Evolutionary conservation across 2,329 filamentous ascomycete species (phyloP).

Genomic region (Dichotomopilus funicola): DNA sequence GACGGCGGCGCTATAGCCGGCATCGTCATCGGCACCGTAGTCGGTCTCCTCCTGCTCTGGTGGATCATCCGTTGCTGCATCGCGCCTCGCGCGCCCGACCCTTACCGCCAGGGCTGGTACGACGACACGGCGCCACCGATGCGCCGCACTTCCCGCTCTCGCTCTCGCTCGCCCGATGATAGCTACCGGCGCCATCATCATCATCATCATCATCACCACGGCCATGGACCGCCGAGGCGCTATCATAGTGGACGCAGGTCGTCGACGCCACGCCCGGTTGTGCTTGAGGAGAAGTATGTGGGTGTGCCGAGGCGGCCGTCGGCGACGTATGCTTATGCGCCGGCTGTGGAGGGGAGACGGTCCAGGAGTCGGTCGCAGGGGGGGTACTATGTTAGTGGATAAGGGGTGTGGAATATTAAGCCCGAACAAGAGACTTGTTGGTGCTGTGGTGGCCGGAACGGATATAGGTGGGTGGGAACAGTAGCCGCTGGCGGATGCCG

Average conservation of each 20-base stretch:
- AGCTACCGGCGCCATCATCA: slow-evolving; percentile 10
- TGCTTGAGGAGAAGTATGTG: slow-evolving; percentile 15
- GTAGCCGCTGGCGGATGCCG: too few relatives aligned
- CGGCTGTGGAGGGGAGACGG: slow-evolving; percentile 6
- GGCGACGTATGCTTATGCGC: slow-evolving; percentile 16
- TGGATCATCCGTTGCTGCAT: slow-evolving; percentile 17
- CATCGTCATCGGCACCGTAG: slow-evolving; percentile 23
- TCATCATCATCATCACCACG: background rate
- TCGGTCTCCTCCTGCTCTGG: slow-evolving; percentile 20
- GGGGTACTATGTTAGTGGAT: slow-evolving; percentile 13
- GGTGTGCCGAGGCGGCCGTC: slow-evolving; percentile 9
- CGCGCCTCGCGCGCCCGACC: slow-evolving; percentile 3
- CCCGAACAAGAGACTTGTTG: background rate
- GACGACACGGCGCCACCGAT: slow-evolving; percentile 13
- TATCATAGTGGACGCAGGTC: slow-evolving; percentile 11
- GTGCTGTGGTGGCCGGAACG: background rate
- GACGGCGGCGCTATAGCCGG: slow-evolving; percentile 20
- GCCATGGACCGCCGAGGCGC: background rate
- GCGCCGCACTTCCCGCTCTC: slow-evolving; percentile 2
- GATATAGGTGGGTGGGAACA: background rate
- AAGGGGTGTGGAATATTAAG: too few relatives aligned
- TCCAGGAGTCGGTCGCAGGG: slow-evolving; percentile 14
- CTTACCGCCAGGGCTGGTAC: slow-evolving; percentile 20
- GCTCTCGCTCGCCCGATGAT: slow-evolving; percentile 7
- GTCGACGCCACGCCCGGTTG: slow-evolving; percentile 14